Percentiles rank a stretch among this genome's conserved stretches.
These are phyloP conservation scores for Syncephalastrum sp. DNA, from an alignment of 371 early-diverging fungal species.

Conservation along the genomic window DNA sequence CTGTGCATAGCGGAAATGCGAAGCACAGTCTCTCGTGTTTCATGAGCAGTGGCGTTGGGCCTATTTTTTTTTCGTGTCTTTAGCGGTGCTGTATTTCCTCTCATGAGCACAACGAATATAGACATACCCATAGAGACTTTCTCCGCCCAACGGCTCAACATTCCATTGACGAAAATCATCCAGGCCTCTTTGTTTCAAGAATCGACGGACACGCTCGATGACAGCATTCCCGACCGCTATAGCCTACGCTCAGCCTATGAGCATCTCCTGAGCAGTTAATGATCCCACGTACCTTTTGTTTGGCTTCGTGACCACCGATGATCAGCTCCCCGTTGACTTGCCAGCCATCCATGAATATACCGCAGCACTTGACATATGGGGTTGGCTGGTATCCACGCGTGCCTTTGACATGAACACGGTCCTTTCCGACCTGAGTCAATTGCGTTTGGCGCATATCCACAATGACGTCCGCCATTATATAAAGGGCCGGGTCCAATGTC, in stretches of 20 bases:
- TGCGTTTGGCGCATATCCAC: constrained; percentile 65
- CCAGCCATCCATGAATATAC: constrained; percentile 68
- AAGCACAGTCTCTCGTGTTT: constrained; percentile 62
- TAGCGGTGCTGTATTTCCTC: too few species aligned
- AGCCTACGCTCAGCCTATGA: constrained; percentile 28
- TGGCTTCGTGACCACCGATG: constrained; percentile 66
- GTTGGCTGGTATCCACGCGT: constrained; percentile 69
- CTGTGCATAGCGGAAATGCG: constrained; percentile 62
- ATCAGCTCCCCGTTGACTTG: constrained; percentile 64
- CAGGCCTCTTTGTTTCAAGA: constrained; percentile 50
- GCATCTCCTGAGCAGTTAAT: background rate
- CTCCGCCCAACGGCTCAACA: constrained; percentile 66
- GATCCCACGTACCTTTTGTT: constrained; percentile 10
- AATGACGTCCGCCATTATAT: constrained; percentile 72
- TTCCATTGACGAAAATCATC: constrained; percentile 53
- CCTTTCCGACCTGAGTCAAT: constrained; percentile 52
- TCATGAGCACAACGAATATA: background rate
- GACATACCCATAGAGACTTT: constrained; percentile 63
- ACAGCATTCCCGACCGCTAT: constrained; percentile 67
- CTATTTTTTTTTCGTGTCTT: constrained; percentile 19
- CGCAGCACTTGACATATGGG: constrained; percentile 64
- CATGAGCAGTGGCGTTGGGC: constrained; percentile 38
- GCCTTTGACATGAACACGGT: constrained; percentile 66
- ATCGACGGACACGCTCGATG: constrained; percentile 41
- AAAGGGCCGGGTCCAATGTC: constrained; percentile 66